A percentile compares a stretch with the other conserved stretches of the same genome.
Conservation (phyloP, 2,329 filamentous ascomycete genomes). For the Neurospora crassa region DNA sequence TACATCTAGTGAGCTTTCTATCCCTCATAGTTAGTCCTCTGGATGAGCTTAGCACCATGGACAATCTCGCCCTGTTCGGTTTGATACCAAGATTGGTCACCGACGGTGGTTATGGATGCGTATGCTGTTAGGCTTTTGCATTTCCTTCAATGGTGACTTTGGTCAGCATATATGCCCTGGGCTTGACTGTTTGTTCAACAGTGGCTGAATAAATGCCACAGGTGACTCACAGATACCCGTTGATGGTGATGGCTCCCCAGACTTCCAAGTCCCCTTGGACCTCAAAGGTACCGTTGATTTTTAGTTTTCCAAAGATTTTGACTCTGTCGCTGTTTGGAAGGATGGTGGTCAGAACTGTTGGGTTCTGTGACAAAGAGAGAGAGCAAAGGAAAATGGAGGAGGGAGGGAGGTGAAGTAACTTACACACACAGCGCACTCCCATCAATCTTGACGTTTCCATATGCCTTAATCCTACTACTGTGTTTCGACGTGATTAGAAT, state of each 20-base stretch:
- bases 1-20: conserved; percentile 18
- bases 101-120: conserved; percentile 36
- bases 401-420: conserved; percentile 7
- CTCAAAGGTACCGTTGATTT: conserved; percentile 32
- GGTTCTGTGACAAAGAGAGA: background rate
- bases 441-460: conserved; percentile 34
- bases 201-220: background rate
- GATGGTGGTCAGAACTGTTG: background rate
- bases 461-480: conserved; percentile 36
- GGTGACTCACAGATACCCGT: conserved; percentile 32
- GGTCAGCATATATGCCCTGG: background rate
- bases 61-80: conserved; percentile 33
- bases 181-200: background rate
- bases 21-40: conserved; percentile 29
- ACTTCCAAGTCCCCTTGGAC: conserved; percentile 33
- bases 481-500: background rate
- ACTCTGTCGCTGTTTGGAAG: conserved; percentile 29
- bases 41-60: conserved; percentile 32
- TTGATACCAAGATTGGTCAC: conserved; percentile 32
- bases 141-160: conserved; percentile 21
- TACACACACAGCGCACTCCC: conserved; percentile 31
- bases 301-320: conserved; percentile 37
- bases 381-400: background rate
- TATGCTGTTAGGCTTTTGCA: conserved; percentile 36
- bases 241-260: conserved; percentile 36